Conservation (phyloP, 257 asterid species). For the Fraxinus excelsior region DNA sequence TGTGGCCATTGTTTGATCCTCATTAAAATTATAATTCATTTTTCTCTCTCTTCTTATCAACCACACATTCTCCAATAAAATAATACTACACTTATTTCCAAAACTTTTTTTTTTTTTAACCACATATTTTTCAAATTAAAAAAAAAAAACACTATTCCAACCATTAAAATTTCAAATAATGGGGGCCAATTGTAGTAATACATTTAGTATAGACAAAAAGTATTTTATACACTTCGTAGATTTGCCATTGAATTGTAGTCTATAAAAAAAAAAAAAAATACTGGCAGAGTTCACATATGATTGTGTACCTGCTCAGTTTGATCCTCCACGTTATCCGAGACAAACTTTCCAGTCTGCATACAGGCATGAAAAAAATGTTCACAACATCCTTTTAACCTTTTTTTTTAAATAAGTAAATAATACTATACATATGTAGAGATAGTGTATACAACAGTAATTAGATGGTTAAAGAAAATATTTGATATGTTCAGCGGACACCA, state of each 20-base stretch:
- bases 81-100: too few relatives aligned
- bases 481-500: neutral
- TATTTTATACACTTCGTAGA: neutral
- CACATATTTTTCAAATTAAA: too few relatives aligned
- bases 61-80: too few relatives aligned
- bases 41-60: too few relatives aligned
- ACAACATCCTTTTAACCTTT: neutral
- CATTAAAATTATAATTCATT: too few relatives aligned
- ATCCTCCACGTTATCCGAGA: constrained; percentile 83
- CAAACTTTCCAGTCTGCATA: constrained; percentile 78
- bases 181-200: neutral
- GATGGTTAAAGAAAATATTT: neutral
- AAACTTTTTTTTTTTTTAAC: too few relatives aligned
- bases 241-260: neutral
- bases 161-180: too few relatives aligned
- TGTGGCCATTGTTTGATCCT: too few relatives aligned
- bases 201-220: neutral
- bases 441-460: neutral
- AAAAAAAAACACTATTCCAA: too few relatives aligned
- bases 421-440: neutral
- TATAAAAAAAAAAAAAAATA: constrained; percentile 2
- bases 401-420: neutral
- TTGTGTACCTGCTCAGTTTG: constrained; percentile 92
- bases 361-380: constrained; percentile 12
- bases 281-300: neutral